Evolutionary conservation across 2,329 filamentous ascomycete genomes (phyloP).

Genomic region (Pseudocercospora cruenta): DNA sequence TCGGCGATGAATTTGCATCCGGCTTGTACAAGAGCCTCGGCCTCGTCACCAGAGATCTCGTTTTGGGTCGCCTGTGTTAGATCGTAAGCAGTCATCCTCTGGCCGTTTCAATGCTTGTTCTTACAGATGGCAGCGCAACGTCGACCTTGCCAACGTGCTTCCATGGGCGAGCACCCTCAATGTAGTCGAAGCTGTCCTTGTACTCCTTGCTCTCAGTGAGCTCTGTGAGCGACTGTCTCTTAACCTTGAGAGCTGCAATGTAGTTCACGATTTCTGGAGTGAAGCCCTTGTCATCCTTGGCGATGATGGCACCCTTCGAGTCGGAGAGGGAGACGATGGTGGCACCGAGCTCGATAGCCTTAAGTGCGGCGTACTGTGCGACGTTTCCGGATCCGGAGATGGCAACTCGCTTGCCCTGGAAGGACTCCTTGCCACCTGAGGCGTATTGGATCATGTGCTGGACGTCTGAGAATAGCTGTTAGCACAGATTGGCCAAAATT

Average conservation of each 20-base stretch:
- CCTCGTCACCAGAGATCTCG: constrained; percentile 92
- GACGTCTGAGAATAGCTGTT: constrained; percentile 60
- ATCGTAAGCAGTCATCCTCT: no score
- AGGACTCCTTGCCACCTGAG: constrained; percentile 74
- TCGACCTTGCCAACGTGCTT: constrained; percentile 86
- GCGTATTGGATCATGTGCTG: constrained; percentile 93
- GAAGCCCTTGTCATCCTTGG: constrained; percentile 71
- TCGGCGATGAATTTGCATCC: constrained; percentile 89
- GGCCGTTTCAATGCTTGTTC: no score
- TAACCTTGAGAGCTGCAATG: constrained; percentile 85
- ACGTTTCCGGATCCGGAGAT: constrained; percentile 98
- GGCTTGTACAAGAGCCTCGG: constrained; percentile 66
- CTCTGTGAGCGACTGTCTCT: constrained; percentile 78
- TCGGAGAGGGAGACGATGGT: constrained; percentile 92
- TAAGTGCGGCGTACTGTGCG: constrained; percentile 94
- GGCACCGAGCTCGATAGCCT: constrained; percentile 92
- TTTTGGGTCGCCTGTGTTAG: constrained; percentile 90
- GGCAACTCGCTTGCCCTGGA: constrained; percentile 89
- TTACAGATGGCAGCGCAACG: constrained; percentile 79
- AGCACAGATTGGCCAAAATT: neutral
- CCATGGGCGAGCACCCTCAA: constrained; percentile 88
- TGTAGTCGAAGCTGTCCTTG: constrained; percentile 76
- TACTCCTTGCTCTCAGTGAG: constrained; percentile 62
- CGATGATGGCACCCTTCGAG: constrained; percentile 81
- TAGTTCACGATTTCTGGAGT: constrained; percentile 75